Evolutionary conservation across 352 stramenopile species (phyloP), one percentile per base, ranked within the genome.

Genomic region (Globisporangium lucens): DNA sequence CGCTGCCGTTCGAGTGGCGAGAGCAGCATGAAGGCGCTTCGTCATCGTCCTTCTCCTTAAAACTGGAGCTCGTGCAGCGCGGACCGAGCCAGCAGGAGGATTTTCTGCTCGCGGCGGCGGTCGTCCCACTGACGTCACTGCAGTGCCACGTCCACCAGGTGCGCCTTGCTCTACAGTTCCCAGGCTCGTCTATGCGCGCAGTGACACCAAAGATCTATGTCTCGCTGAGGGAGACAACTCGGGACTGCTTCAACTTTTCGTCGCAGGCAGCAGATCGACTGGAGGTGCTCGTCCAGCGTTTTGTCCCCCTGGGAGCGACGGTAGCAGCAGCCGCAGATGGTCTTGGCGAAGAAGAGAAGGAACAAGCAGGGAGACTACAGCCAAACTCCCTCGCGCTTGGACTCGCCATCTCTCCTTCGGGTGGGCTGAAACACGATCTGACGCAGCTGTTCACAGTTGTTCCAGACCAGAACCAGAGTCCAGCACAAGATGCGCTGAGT

Each of bases 21-120:
- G 36, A 75, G 17, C 47, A 7, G 0, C 41, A 20, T 17, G 38
- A 46, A 49, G 15, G 41, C 41, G 41, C 20, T 12, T 6, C 66
- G 22, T 13, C 24, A 12, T 24, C 68, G 27, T 12, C 24, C 8
- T 24, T 66, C 38, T 20, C 49, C 3, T 55, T 93, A 22, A 74
- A 73, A 17, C 63, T 94, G 33, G 84, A 94, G 56, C 61, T 94
- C 47, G 77, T 94, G 55, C 71, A 78, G 53, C 77, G 82, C n/a
- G 78, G 81, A 13, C 59, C 67, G 3, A 90, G 82, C 6, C 82
- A 90, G 53, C 80, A 89, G 53, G 85, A 91, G 69, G 82, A 93
- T 66, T 76, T 78, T 29, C 58, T 87, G 62, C 71, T 87, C 55
- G 78, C 67, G 30, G 71, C 65, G 8, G 72, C 70, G 12, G 7